Conservation (phyloP, 2,329 filamentous ascomycete genomes). For the Aspergillus nomiae region DNA sequence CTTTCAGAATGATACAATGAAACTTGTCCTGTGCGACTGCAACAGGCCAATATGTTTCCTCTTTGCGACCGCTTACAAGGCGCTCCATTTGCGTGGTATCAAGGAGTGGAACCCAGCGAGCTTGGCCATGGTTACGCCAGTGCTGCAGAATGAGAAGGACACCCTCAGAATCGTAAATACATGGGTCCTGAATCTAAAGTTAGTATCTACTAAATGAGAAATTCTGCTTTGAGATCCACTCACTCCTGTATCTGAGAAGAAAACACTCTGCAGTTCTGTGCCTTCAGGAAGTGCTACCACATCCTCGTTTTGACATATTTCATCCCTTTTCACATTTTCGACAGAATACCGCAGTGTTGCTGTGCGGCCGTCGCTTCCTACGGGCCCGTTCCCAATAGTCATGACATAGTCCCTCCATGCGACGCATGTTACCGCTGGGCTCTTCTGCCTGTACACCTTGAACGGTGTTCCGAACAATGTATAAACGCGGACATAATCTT, state of each 20-base stretch:
- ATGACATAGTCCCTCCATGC: slow-evolving; percentile 97
- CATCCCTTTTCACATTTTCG: slow-evolving; percentile 89
- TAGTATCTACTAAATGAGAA: background rate
- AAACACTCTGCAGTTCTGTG: slow-evolving; percentile 74
- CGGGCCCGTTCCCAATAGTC: slow-evolving; percentile 88
- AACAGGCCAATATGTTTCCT: slow-evolving; percentile 92
- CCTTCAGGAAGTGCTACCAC: slow-evolving; percentile 79
- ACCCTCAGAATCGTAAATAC: slow-evolving; percentile 91
- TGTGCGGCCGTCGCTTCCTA: slow-evolving; percentile 70
- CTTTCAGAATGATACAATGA: slow-evolving; percentile 98
- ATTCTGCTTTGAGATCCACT: slow-evolving; percentile 31
- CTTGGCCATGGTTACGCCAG: slow-evolving; percentile 84
- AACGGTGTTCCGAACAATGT: slow-evolving; percentile 90
- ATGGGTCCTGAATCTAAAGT: slow-evolving; percentile 68
- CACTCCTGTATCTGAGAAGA: slow-evolving; percentile 90
- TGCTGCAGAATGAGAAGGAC: slow-evolving; percentile 85
- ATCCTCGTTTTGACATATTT: slow-evolving; percentile 93
- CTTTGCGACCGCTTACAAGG: slow-evolving; percentile 79
- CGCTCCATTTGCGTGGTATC: slow-evolving; percentile 85
- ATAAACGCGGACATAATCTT: slow-evolving; percentile 88
- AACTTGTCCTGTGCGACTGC: slow-evolving; percentile 90
- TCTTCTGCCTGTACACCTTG: slow-evolving; percentile 88
- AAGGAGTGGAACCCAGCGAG: slow-evolving; percentile 87
- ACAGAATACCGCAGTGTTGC: slow-evolving; percentile 85
- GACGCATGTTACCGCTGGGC: slow-evolving; percentile 87